phyloP scores from a whole-genome alignment of 2,329 filamentous ascomycete genomes.

The Trichothecium roseum region DNA sequence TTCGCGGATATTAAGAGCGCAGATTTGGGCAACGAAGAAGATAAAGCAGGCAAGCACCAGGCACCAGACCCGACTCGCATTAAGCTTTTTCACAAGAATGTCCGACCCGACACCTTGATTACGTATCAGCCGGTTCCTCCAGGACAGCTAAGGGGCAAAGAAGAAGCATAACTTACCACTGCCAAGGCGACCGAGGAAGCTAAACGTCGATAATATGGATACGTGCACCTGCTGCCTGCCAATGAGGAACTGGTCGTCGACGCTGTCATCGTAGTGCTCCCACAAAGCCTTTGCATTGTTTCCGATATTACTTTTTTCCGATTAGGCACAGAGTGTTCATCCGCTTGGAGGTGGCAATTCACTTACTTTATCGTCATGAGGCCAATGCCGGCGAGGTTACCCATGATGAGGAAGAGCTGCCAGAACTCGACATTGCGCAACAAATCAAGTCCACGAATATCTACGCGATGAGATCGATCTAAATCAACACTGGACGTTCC shows the following conservation, averaged over 20 bases:
- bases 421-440: conserved; percentile 71
- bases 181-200: conserved; percentile 70
- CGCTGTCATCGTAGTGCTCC: conserved; percentile 70
- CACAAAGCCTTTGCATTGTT: conserved; percentile 82
- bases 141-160: neutral
- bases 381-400: conserved; percentile 82
- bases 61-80: conserved; percentile 84
- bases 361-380: conserved; percentile 97
- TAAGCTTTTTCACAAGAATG: conserved; percentile 70
- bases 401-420: conserved; percentile 82
- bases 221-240: conserved; percentile 84
- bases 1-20: conserved; percentile 63
- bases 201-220: conserved; percentile 82
- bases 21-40: conserved; percentile 71
- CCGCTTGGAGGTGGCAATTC: too few species aligned
- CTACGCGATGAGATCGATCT: conserved; percentile 69
- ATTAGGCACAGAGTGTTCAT: neutral
- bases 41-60: conserved; percentile 66
- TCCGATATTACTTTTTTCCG: conserved; percentile 80
- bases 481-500: conserved; percentile 55
- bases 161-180: conserved; percentile 44
- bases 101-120: conserved; percentile 74
- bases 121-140: too few species aligned
- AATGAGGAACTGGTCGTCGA: conserved; percentile 64
- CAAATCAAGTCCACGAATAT: conserved; percentile 78